phyloP scores from a whole-genome alignment of 768 basidiomycete genomes.

The Lentinus tigrinus region DNA sequence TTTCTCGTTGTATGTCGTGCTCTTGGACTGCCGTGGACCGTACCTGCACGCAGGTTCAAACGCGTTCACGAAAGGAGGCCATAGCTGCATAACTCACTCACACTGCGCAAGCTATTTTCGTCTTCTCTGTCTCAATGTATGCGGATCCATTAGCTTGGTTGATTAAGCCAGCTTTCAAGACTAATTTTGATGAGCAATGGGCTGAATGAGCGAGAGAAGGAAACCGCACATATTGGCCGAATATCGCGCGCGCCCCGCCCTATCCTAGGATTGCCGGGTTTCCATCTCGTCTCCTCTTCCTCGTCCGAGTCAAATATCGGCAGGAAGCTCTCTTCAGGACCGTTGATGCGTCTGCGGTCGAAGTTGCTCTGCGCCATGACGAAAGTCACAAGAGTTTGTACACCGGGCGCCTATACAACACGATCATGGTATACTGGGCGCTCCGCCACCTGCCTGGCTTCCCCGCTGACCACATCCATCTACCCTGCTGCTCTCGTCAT shows the following conservation, averaged over 20 bases:
- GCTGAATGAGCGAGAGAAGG: slow-evolving; percentile 1
- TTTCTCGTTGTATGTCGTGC: slow-evolving; percentile 76
- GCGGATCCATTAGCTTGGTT: slow-evolving; percentile 95
- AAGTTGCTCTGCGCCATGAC: slow-evolving; percentile 47
- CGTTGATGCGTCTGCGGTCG: slow-evolving; percentile 88
- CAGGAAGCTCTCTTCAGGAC: slow-evolving; percentile 79
- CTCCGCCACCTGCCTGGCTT: neutral
- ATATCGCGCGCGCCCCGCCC: slow-evolving; percentile 62
- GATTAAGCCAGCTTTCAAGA: slow-evolving; percentile 86
- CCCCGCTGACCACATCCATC: neutral
- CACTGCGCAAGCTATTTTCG: slow-evolving; percentile 97
- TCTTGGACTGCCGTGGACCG: slow-evolving; percentile 84
- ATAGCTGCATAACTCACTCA: slow-evolving; percentile 41
- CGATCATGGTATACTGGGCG: neutral
- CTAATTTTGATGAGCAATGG: slow-evolving; percentile 40
- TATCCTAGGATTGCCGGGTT: slow-evolving; percentile 40
- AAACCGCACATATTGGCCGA: slow-evolving; percentile 77
- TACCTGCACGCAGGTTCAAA: slow-evolving; percentile 45
- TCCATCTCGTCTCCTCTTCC: slow-evolving; percentile 28
- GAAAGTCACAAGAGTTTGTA: neutral
- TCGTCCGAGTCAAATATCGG: slow-evolving; percentile 56
- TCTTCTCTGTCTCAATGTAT: slow-evolving; percentile 89
- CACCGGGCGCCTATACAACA: neutral
- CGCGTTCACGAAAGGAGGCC: neutral
- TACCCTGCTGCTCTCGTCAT: slow-evolving; percentile 52